Conservation (phyloP, 1,284 basidiomycete genomes). For the Blastosporella zonata region DNA sequence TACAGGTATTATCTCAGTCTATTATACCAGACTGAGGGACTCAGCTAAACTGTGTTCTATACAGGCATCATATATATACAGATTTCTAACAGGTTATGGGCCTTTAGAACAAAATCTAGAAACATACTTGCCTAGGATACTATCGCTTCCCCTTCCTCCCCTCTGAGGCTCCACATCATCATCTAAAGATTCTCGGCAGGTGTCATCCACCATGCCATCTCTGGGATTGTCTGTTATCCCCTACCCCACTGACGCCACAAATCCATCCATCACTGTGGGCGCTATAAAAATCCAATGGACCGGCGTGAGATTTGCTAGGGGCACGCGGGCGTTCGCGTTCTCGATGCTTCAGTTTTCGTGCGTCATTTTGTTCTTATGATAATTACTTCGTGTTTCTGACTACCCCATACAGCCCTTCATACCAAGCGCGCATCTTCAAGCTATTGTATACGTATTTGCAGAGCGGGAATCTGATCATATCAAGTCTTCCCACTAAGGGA, state of each 20-base stretch:
- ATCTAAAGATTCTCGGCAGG: not conserved
- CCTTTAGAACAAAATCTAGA: not conserved
- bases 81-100: not conserved
- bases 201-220: not conserved
- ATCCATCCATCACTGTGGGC: not conserved
- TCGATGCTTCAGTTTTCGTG: constrained; percentile 28
- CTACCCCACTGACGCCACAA: not conserved
- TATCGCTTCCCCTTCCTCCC: not conserved
- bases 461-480: constrained; percentile 22
- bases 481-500: constrained; percentile 12
- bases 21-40: too few relatives aligned
- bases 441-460: constrained; percentile 20
- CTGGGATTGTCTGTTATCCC: not conserved
- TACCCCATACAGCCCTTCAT: constrained; percentile 17
- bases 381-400: not conserved
- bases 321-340: constrained; percentile 23
- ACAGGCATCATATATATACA: too few relatives aligned
- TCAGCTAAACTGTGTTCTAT: too few relatives aligned
- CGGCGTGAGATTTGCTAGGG: not conserved
- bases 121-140: not conserved
- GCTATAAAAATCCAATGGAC: not conserved
- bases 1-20: too few relatives aligned
- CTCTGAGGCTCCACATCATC: not conserved
- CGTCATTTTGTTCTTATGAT: not conserved
- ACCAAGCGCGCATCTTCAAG: constrained; percentile 22